Base-by-base conservation (phyloP, 495 filamentous ascomycete species). In the Penicillium soppii region DNA sequence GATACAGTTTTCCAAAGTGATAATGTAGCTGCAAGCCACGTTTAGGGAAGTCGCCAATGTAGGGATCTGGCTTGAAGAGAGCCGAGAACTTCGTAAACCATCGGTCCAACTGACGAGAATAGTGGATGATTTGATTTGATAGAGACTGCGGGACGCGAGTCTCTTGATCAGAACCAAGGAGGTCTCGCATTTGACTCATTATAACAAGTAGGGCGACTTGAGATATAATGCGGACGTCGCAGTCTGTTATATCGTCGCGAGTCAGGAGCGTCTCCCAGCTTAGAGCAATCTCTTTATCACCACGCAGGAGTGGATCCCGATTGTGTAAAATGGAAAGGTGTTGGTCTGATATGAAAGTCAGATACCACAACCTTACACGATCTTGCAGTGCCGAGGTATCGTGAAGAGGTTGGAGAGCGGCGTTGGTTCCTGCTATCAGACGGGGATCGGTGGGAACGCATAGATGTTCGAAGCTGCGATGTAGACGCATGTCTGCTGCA, bases 311-410 rank as follows among this genome's bases (percentile, higher is more conserved):
- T 1, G 74, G 67, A 19, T 72, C 68, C 19, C 74, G 56, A n/a
- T 72, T 70, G 50, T 76, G 73, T 13, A 73, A 60, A 25, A 76
- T 72, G 2, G 67, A 72, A 15, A 72, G 66, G 42, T 77, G 74
- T 42, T 77, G 72, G 38, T 76, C 74, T 45, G 70, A 72, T 8
- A 76, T 70, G 43, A 73, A 77, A 1, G 72, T 61, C 9, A 75
- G 46, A 54, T 75, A 75, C 69, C 67, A 68, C 25, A 77, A 49
- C 44, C 72, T 63, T 12, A 71, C 58, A 15, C 70, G 61, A 44
- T 74, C 56, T 57, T 63, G 57, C 33, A 71, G 52, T 22, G 56
- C 53, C 19, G 32, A 29, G 6, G 48, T 47, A n/a, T 55, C 48
- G 7, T 32, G 43, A 0, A 32, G 19, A 10, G 39, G 7, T 29